Evolutionary conservation across 148 eudicot genomes (phyloP), one percentile per base, ranked within the genome.

Genomic region (Rhododendron ferrugineum): DNA sequence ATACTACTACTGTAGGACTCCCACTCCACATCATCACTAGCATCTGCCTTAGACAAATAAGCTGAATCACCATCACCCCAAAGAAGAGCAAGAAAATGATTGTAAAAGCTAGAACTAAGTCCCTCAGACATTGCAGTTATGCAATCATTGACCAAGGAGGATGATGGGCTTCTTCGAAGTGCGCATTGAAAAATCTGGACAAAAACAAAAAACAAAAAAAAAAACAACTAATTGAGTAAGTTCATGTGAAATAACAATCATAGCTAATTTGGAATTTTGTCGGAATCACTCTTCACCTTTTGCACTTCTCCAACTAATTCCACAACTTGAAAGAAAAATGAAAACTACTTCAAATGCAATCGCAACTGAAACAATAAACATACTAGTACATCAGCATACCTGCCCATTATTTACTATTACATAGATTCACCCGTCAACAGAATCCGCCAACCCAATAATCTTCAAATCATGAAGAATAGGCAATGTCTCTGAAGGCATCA

Each of bases 131-230:
- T 89, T 46, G 95, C 95, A 73, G 90, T 84, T 44, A 94, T 92
- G 89, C 99, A 97, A 85, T 97, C 99, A 94, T 92, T 89, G 36
- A 91, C 88, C 88, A 97, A 89, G 79, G 97, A 95, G 52, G 97
- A 94, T 40, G 98, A 93, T 66, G 98, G 98, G 86, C 92, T 89
- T 89, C 94, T 91, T 52, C 94, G 94, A 83, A 95, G 85, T 75
- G 93, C 88, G 89, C 98, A 94, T 91, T 98, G 93, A 86, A 92
- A 90, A 83, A 91, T 92, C 99, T 97, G 91, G 40, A 80, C 58
- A 84, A 77, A 64, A 37, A 84, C n/a, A n/a, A n/a, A n/a, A n/a
- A n/a, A n/a, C n/a, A n/a, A 85, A 68, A 56, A 77, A 20, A n/a
- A 34, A 30, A 58, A 83, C 11, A 66, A 68, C 42, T 81, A 70